These are phyloP conservation scores for Kwoniella botswanensis DNA, from an alignment of 768 basidiomycete species.

Conservation along the genomic window DNA sequence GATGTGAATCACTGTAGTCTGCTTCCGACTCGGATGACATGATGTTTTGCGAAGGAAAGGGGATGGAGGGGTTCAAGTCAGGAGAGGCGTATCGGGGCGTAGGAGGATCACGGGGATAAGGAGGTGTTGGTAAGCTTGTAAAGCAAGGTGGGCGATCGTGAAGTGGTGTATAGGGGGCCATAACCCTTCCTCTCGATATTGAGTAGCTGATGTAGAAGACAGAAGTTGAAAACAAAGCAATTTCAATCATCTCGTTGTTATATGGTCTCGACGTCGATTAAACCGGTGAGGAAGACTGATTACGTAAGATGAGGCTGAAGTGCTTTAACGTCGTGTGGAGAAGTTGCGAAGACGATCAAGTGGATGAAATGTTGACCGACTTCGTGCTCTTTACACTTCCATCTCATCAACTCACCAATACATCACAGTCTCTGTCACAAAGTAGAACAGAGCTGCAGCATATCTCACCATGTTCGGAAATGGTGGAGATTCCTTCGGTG, in stretches of 20 bases:
- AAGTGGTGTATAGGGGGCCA: conserved; percentile 33
- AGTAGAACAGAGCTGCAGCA: not conserved
- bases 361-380: too few relatives aligned
- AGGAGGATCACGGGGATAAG: not conserved
- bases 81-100: conserved; percentile 51
- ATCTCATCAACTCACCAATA: too few relatives aligned
- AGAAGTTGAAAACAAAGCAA: not conserved
- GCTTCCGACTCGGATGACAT: conserved; percentile 29
- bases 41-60: conserved; percentile 19
- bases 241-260: too few relatives aligned
- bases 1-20: conserved; percentile 3
- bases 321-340: not conserved
- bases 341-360: not conserved
- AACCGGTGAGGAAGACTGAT: too few relatives aligned
- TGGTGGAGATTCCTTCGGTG: conserved; percentile 34
- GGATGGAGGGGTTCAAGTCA: conserved; percentile 34
- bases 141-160: conserved; percentile 47
- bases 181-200: not conserved
- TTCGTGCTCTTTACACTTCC: too few relatives aligned
- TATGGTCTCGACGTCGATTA: too few relatives aligned
- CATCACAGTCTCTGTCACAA: not conserved
- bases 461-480: conserved; percentile 26
- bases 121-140: conserved; percentile 26
- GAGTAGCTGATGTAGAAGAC: not conserved
- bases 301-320: too few relatives aligned